These are phyloP conservation scores for Xylaria arbuscula DNA, from an alignment of 2,329 filamentous ascomycete species.

Conservation along the genomic window DNA sequence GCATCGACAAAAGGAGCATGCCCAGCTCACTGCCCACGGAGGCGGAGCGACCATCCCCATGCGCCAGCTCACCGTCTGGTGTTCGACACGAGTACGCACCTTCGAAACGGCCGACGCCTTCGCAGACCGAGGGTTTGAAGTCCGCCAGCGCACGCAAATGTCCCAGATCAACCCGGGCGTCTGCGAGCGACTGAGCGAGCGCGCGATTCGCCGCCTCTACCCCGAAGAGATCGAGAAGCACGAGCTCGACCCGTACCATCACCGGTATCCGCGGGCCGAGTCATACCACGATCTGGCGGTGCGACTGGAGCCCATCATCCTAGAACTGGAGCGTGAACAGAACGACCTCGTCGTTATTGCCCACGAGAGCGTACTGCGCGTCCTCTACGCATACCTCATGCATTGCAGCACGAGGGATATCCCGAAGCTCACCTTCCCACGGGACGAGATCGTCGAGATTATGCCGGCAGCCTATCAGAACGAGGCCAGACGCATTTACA, in stretches of 20 bases:
- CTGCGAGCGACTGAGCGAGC: conserved; percentile 92
- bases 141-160: conserved; percentile 94
- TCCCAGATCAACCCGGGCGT: conserved; percentile 97
- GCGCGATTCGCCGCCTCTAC: conserved; percentile 81
- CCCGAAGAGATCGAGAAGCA: conserved; percentile 94
- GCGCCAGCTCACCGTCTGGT: conserved; percentile 91
- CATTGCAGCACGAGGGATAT: conserved; percentile 97
- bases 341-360: conserved; percentile 98
- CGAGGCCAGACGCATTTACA: conserved; percentile 88
- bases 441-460: conserved; percentile 98
- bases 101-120: conserved; percentile 89
- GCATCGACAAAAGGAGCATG: conserved; percentile 84
- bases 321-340: conserved; percentile 95
- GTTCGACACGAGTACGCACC: conserved; percentile 88
- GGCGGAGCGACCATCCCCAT: conserved; percentile 74
- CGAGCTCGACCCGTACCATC: conserved; percentile 94
- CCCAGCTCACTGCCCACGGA: conserved; percentile 73
- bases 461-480: conserved; percentile 98
- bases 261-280: conserved; percentile 95
- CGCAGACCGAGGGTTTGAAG: conserved; percentile 82
- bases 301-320: conserved; percentile 94
- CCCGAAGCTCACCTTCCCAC: conserved; percentile 89
- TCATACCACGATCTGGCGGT: conserved; percentile 99
- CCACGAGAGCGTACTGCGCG: conserved; percentile 95
- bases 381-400: conserved; percentile 98